Evolutionary conservation across 2,329 filamentous ascomycete species (phyloP), one percentile per base, ranked within the genome.

Genomic region (Aspergillaceae sp.): DNA sequence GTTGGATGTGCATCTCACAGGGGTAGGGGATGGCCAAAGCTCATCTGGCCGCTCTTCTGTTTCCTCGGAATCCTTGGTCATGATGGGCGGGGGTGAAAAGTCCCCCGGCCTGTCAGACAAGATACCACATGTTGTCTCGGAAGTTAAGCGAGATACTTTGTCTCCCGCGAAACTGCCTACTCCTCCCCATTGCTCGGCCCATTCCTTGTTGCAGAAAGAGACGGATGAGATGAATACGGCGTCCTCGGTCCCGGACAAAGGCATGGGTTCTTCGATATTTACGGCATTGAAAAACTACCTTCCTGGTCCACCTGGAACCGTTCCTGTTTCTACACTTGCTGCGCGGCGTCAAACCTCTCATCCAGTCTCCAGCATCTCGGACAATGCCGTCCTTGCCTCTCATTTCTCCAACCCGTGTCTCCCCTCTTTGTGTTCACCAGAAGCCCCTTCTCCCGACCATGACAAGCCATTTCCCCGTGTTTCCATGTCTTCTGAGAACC

Each of bases 351-450:
- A 72, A 53, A 70, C 69, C 52, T 71, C 68, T 42, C 61, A 76
- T 56, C 80, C 84, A 56, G 72, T 86, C 58, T 80, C 82, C 55
- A 79, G 76, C 61, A 73, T 83, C 58, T 76, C 84, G 57, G 80
- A 79, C 55, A 78, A 78, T 56, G 77, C 73, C 60, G 80, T 86
- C 58, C 74, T 80, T 69, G 83, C 82, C 63, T 73, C 75, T 55
- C 79, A 87, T 65, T 76, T 87, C 56, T 86, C 83, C 57, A 84
- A 83, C 51, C 83, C 84, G 53, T 76, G 75, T 61, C 74, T 74
- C 58, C 72, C 70, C 66, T 61, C 58, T 44, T 55, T 56, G 48
- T 55, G 58, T 69, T 71, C 62, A 67, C 45, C 56, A 49, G 74
- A 57, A 70, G 65, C 67, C 69, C 77, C 71, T 72, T 76, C 68